Conservation (phyloP, 2,329 filamentous ascomycete genomes). For the Aspergillus brasiliensis region DNA sequence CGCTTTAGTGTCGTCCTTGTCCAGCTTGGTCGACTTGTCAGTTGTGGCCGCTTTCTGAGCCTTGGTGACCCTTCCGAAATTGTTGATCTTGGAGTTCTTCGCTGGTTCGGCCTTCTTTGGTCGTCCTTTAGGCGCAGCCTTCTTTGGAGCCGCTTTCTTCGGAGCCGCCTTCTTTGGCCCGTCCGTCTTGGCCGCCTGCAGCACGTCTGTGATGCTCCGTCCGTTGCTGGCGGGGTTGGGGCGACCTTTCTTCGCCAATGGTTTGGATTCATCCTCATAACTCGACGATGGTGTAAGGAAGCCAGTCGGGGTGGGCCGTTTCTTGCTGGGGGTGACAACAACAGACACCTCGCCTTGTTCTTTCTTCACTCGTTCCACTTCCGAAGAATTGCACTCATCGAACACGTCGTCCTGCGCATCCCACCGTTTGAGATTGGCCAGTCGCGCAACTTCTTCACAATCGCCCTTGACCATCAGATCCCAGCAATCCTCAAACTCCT, state of each 20-base stretch:
- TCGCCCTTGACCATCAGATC: constrained; percentile 85
- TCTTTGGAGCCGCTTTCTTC: constrained; percentile 28
- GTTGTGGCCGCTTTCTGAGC: constrained; percentile 20
- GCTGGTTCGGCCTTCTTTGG: constrained; percentile 28
- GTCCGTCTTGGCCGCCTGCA: constrained; percentile 21
- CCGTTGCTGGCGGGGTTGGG: constrained; percentile 37
- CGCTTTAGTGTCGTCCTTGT: constrained; percentile 32
- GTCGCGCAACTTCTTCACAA: constrained; percentile 81
- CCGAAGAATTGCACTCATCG: constrained; percentile 47
- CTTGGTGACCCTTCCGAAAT: constrained; percentile 39
- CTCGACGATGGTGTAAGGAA: constrained; percentile 48
- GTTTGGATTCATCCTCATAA: constrained; percentile 34
- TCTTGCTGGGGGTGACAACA: constrained; percentile 46
- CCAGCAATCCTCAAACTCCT: constrained; percentile 89
- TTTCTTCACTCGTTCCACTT: constrained; percentile 47
- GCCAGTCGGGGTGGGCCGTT: constrained; percentile 34
- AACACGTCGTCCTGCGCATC: constrained; percentile 51
- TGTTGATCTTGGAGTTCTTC: constrained; percentile 33
- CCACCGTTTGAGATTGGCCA: constrained; percentile 65
- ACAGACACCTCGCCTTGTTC: constrained; percentile 42
- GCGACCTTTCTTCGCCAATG: constrained; percentile 24
- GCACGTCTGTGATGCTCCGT: constrained; percentile 28
- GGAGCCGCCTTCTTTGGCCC: constrained; percentile 23
- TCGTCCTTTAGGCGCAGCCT: constrained; percentile 24
- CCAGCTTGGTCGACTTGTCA: constrained; percentile 29